phyloP scores from a whole-genome alignment of 2,329 filamentous ascomycete species.

The Arthroderma uncinatum region DNA sequence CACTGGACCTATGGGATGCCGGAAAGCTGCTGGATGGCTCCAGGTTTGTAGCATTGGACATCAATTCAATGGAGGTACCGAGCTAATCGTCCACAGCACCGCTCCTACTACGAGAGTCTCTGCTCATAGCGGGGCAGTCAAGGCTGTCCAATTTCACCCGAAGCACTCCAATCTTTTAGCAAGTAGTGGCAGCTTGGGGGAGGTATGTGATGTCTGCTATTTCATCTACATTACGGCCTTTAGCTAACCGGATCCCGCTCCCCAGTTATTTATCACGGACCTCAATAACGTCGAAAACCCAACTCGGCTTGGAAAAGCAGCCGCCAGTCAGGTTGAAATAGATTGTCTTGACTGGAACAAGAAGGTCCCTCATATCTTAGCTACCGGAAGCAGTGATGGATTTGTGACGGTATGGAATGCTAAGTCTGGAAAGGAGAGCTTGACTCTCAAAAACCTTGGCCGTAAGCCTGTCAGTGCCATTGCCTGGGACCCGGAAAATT shows the following conservation, averaged over 20 bases:
- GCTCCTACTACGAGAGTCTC: conserved; percentile 75
- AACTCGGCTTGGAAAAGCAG: conserved; percentile 76
- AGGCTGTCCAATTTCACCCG: conserved; percentile 93
- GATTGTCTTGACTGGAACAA: conserved; percentile 98
- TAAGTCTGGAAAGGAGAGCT: conserved; percentile 92
- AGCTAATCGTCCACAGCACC: conserved; percentile 38
- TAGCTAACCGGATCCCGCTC: conserved; percentile 8
- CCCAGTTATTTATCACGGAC: conserved; percentile 76
- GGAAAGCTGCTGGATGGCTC: conserved; percentile 49
- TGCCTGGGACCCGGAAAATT: conserved; percentile 90
- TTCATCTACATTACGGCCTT: conserved; percentile 2
- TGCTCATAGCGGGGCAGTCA: conserved; percentile 87
- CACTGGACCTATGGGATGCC: conserved; percentile 87
- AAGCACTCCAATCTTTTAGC: conserved; percentile 82
- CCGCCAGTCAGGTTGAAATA: conserved; percentile 84
- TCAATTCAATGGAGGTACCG: conserved; percentile 4
- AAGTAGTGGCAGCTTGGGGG: conserved; percentile 85
- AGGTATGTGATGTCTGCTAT: conserved; percentile 35
- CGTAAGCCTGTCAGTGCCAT: conserved; percentile 91
- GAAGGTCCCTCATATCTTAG: conserved; percentile 91
- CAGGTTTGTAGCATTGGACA: conserved; percentile 31
- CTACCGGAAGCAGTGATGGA: conserved; percentile 82
- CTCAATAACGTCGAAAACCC: conserved; percentile 80
- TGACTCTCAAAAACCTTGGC: conserved; percentile 81
- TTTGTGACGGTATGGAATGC: conserved; percentile 98